Conservation (phyloP, 768 basidiomycete species). For the Boletellus emodensis region DNA sequence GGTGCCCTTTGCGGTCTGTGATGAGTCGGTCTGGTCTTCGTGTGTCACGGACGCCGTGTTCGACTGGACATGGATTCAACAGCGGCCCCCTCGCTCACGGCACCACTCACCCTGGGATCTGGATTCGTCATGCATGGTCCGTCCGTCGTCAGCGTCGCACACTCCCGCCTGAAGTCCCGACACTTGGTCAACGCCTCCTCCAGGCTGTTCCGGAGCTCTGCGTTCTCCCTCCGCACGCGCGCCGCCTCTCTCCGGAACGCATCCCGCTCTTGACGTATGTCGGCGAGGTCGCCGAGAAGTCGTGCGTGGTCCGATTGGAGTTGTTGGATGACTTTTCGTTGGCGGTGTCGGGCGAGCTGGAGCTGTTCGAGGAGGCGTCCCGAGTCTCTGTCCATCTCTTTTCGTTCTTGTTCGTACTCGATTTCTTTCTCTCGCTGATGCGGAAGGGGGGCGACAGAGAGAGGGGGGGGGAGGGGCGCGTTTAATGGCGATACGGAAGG, state of each 20-base stretch:
- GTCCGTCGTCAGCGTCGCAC: constrained; percentile 4
- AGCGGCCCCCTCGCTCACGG: background rate
- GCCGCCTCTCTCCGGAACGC: constrained; percentile 20
- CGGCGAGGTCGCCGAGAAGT: constrained; percentile 21
- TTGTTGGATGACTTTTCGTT: constrained; percentile 24
- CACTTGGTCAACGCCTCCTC: constrained; percentile 17
- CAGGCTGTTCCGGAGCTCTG: constrained; percentile 19
- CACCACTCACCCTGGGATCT: constrained; percentile 4
- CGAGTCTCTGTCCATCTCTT: constrained; percentile 2
- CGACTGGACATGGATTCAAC: background rate
- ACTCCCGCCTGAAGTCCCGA: constrained; percentile 24
- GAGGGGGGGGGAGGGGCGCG: background rate
- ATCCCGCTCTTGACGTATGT: constrained; percentile 28
- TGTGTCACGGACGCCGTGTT: background rate
- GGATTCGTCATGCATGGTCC: background rate
- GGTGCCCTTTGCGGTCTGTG: background rate
- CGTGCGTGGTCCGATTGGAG: constrained; percentile 25
- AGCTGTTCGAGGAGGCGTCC: constrained; percentile 24
- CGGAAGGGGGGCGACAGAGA: too few species aligned
- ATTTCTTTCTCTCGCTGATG: too few species aligned
- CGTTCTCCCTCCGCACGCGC: constrained; percentile 17
- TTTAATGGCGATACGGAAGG: background rate
- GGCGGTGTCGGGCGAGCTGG: constrained; percentile 21
- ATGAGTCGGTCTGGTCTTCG: constrained; percentile 1
- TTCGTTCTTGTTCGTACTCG: background rate